These are phyloP conservation scores for Tricholoma sp. DNA, from an alignment of 768 basidiomycete genomes.

Conservation along the genomic window DNA sequence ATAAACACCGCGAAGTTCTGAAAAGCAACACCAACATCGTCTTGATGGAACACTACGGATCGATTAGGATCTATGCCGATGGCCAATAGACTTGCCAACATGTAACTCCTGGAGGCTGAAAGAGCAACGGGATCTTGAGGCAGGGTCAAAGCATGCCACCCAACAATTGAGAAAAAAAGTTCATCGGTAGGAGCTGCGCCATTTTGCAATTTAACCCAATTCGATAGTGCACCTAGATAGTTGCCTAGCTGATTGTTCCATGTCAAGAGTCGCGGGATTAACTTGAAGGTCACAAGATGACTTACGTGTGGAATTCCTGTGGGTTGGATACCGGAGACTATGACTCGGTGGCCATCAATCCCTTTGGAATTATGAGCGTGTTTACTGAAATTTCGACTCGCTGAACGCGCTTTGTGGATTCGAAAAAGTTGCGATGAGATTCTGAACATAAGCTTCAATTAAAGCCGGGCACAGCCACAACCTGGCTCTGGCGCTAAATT, in stretches of 20 bases:
- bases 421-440: slow-evolving; percentile 9
- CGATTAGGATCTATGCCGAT: slow-evolving; percentile 77
- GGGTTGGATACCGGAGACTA: slow-evolving; percentile 93
- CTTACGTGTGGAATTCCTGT: slow-evolving; percentile 87
- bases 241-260: slow-evolving; percentile 72
- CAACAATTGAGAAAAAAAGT: slow-evolving; percentile 83
- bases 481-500: background rate
- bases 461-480: slow-evolving; percentile 19
- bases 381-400: slow-evolving; percentile 14
- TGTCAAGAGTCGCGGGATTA: slow-evolving; percentile 7
- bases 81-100: slow-evolving; percentile 80
- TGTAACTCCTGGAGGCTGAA: slow-evolving; percentile 57
- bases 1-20: background rate
- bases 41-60: slow-evolving; percentile 81
- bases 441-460: slow-evolving; percentile 12
- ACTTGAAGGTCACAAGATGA: background rate
- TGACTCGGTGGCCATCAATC: slow-evolving; percentile 26
- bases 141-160: slow-evolving; percentile 91
- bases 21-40: slow-evolving; percentile 54
- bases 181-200: slow-evolving; percentile 51
- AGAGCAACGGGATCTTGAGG: slow-evolving; percentile 76
- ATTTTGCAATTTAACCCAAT: slow-evolving; percentile 82
- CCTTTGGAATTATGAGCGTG: background rate
- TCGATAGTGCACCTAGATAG: slow-evolving; percentile 83
- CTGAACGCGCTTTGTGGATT: slow-evolving; percentile 12